A percentile compares a stretch with the other conserved stretches of the same genome.
These are phyloP conservation scores for Leptographium radiaticola DNA, from an alignment of 2,329 filamentous ascomycete genomes.

Conservation along the genomic window DNA sequence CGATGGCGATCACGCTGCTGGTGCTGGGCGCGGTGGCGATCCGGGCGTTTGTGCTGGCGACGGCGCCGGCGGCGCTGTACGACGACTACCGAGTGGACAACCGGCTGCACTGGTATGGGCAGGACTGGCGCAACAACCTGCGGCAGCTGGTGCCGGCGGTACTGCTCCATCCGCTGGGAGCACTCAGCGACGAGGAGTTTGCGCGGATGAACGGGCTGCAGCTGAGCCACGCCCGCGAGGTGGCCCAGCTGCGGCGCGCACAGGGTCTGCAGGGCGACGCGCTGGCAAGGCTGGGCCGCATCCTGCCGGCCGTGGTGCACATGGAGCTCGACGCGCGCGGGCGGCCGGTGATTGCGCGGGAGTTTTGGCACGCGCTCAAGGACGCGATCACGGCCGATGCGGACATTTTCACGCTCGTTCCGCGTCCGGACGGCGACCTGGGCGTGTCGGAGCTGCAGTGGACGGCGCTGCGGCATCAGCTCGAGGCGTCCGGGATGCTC, in stretches of 20 bases:
- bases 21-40: slow-evolving; percentile 7
- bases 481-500: slow-evolving; percentile 20
- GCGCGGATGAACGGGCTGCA: slow-evolving; percentile 14
- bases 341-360: slow-evolving; percentile 37
- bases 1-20: slow-evolving; percentile 7
- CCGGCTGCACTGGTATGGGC: slow-evolving; percentile 13
- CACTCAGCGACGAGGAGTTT: slow-evolving; percentile 14
- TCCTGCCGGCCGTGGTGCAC: slow-evolving; percentile 44
- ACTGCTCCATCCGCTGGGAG: slow-evolving; percentile 11
- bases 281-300: slow-evolving; percentile 28
- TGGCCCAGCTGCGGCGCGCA: slow-evolving; percentile 18
- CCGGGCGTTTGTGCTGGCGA: slow-evolving; percentile 10
- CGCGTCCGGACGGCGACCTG: slow-evolving; percentile 22
- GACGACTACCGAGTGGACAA: slow-evolving; percentile 12
- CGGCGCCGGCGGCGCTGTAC: slow-evolving; percentile 10
- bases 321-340: slow-evolving; percentile 40
- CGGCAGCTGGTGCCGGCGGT: slow-evolving; percentile 13
- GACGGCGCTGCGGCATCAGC: slow-evolving; percentile 28
- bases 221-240: slow-evolving; percentile 11
- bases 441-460: slow-evolving; percentile 33
- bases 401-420: slow-evolving; percentile 32
- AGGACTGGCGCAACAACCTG: slow-evolving; percentile 13
- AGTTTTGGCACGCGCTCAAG: slow-evolving; percentile 53
- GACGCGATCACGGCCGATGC: slow-evolving; percentile 37
- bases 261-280: slow-evolving; percentile 23